A percentile compares a stretch with the other conserved stretches of the same genome.
Evolutionary conservation across 106 monocot species (phyloP).

Genomic region (Dendrobium catenatum): DNA sequence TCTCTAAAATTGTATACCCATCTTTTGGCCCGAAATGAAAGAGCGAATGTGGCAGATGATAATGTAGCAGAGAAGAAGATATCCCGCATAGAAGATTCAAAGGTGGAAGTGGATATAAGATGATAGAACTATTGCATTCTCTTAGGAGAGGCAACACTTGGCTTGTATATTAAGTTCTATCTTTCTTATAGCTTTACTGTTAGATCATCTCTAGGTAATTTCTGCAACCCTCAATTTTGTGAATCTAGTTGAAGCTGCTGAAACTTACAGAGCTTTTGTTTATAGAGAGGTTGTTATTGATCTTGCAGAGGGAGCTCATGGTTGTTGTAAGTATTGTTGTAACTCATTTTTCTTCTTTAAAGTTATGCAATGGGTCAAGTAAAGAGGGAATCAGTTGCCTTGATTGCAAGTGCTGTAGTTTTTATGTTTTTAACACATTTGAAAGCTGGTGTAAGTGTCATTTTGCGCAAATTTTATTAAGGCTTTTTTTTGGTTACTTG

Average conservation of each 20-base stretch:
- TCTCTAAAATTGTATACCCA: slow-evolving; percentile 51
- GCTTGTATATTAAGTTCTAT: not conserved
- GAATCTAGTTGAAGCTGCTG: not conserved
- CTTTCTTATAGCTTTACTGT: not conserved
- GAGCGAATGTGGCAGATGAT: slow-evolving; percentile 18
- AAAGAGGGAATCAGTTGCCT: not conserved
- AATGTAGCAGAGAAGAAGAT: slow-evolving; percentile 28
- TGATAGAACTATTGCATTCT: slow-evolving; percentile 4
- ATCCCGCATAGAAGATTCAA: slow-evolving; percentile 31
- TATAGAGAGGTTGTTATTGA: not conserved
- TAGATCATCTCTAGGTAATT: not conserved
- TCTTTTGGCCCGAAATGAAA: slow-evolving; percentile 39
- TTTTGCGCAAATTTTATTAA: no score
- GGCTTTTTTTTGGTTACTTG: no score
- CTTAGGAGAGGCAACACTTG: not conserved
- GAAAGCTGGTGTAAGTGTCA: no score
- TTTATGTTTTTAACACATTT: no score
- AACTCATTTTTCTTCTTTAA: not conserved
- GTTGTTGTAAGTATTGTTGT: not conserved
- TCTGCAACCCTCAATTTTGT: slow-evolving; percentile 5
- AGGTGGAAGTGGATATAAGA: slow-evolving; percentile 12
- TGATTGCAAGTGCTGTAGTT: no score
- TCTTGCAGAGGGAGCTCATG: not conserved
- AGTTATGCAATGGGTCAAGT: not conserved
- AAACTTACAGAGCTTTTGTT: slow-evolving; percentile 4